Conservation (phyloP, 164 flowering plant species). For the Magnolia sinica region DNA sequence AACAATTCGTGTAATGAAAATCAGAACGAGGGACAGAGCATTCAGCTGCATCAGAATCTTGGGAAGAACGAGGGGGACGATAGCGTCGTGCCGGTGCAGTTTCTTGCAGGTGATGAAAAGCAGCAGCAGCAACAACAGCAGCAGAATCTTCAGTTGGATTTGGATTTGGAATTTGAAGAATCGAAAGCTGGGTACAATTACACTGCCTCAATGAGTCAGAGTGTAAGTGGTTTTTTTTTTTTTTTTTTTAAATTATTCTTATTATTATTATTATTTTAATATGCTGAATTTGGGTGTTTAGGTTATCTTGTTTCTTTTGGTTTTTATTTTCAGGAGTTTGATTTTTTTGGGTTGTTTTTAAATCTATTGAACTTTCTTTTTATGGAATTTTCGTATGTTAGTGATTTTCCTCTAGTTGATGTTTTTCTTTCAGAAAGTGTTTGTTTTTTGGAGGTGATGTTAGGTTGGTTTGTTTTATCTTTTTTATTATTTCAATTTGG, state of each 20-base stretch:
- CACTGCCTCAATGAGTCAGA: constrained; percentile 24
- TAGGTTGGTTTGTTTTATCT: not conserved
- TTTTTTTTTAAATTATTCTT: not conserved
- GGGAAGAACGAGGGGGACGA: constrained; percentile 44
- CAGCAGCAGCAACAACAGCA: constrained; percentile 21
- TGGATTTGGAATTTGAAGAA: constrained; percentile 35
- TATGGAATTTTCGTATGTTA: not conserved
- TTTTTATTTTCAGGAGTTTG: not conserved
- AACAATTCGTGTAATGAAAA: constrained; percentile 32
- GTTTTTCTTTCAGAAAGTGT: not conserved
- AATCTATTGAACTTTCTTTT: not conserved
- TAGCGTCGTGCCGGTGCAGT: constrained; percentile 59
- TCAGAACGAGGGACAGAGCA: constrained; percentile 9
- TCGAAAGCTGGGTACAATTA: constrained; percentile 36
- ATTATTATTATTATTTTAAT: too few species aligned
- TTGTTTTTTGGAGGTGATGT: not conserved
- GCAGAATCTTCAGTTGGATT: constrained; percentile 27
- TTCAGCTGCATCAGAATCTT: constrained; percentile 17
- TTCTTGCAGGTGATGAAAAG: constrained; percentile 21
- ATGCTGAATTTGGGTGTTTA: not conserved
- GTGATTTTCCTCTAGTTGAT: not conserved
- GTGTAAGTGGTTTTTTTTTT: constrained; percentile 16
- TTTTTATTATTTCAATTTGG: not conserved
- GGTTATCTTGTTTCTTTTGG: not conserved
- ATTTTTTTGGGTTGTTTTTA: not conserved